Percentiles rank a stretch among this genome's conserved stretches.
Evolutionary conservation across 1,284 basidiomycete genomes (phyloP).

Genomic region (Gomphus sp.): DNA sequence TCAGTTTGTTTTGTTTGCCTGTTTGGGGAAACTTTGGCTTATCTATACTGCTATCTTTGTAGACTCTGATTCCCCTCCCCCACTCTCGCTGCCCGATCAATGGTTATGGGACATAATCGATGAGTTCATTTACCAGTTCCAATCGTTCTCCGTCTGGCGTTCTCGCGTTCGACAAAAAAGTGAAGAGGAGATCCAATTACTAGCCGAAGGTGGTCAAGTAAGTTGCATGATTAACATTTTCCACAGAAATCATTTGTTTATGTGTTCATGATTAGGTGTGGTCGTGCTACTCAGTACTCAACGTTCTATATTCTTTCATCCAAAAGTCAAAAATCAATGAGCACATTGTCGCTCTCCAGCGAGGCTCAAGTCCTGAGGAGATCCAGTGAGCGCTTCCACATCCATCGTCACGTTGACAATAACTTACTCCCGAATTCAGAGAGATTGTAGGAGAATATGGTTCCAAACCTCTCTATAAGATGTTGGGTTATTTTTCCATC

Average conservation of each 20-base stretch:
- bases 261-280: constrained; percentile 51
- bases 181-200: constrained; percentile 80
- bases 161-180: constrained; percentile 79
- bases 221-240: constrained; percentile 12
- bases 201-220: constrained; percentile 71
- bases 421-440: constrained; percentile 27
- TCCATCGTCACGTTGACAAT: not conserved
- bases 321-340: constrained; percentile 96
- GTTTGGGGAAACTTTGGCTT: not conserved
- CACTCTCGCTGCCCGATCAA: constrained; percentile 88
- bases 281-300: constrained; percentile 96
- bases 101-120: constrained; percentile 99
- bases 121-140: constrained; percentile 99
- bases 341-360: constrained; percentile 76
- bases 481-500: constrained; percentile 97
- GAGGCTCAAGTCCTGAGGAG: constrained; percentile 76
- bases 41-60: not conserved
- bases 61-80: constrained; percentile 92
- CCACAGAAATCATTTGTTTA: not conserved
- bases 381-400: constrained; percentile 50
- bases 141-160: constrained; percentile 90
- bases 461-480: constrained; percentile 81
- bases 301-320: constrained; percentile 95
- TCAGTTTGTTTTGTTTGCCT: constrained; percentile 40
- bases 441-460: constrained; percentile 92